phyloP scores from a whole-genome alignment of 1,284 basidiomycete genomes.

The Tilletia indica region DNA sequence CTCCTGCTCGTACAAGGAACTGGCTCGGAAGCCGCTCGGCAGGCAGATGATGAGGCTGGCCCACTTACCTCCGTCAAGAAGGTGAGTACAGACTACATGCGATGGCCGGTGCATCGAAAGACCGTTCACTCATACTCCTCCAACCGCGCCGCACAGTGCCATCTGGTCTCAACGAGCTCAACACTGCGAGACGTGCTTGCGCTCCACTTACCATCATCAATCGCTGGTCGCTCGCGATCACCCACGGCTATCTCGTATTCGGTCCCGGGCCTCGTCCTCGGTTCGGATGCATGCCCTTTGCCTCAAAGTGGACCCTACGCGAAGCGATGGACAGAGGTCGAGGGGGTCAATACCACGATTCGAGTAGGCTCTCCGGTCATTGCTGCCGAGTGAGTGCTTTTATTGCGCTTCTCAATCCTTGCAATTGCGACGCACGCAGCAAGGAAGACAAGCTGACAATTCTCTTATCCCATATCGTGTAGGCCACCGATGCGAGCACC shows the following conservation, averaged over 20 bases:
- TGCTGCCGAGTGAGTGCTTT: slow-evolving; percentile 14
- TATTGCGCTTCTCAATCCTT: neutral
- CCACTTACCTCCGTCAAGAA: neutral
- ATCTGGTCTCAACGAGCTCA: neutral
- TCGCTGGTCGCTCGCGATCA: neutral
- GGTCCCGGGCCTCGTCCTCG: slow-evolving; percentile 12
- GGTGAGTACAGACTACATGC: slow-evolving; percentile 1
- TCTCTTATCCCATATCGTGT: neutral
- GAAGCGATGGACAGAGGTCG: slow-evolving; percentile 4
- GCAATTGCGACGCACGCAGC: neutral
- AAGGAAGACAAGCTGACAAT: neutral
- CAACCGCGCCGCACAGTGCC: neutral
- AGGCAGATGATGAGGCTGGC: neutral
- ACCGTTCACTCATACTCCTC: neutral
- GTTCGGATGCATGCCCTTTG: slow-evolving; percentile 4
- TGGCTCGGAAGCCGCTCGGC: neutral
- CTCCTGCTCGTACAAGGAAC: slow-evolving; percentile 1
- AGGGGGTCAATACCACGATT: neutral
- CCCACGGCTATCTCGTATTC: slow-evolving; percentile 5
- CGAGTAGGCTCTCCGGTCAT: neutral
- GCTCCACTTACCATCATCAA: neutral
- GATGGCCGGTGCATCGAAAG: neutral
- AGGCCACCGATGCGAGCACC: slow-evolving; percentile 11
- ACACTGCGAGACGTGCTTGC: neutral
- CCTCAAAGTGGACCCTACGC: neutral